Conservation (phyloP, 2,329 filamentous ascomycete species). For the Aspergillus quadrilineatus region DNA sequence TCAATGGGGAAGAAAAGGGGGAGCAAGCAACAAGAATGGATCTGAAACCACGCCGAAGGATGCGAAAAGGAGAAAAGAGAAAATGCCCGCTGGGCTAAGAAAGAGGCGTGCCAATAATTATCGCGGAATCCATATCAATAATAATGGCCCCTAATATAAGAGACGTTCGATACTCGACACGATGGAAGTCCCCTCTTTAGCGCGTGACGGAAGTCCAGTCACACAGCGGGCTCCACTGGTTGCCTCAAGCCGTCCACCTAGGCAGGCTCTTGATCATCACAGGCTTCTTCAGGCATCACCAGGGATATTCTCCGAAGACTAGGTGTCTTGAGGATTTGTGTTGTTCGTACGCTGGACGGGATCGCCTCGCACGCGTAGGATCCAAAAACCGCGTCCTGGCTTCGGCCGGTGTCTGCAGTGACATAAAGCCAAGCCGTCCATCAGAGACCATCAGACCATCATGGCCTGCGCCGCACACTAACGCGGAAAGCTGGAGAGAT, state of each 20-base stretch:
- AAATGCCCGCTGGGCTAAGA: neutral
- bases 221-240: constrained; percentile 13
- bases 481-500: neutral
- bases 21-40: constrained; percentile 12
- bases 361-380: neutral
- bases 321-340: neutral
- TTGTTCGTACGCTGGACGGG: neutral
- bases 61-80: constrained; percentile 9
- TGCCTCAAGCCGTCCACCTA: neutral
- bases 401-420: neutral
- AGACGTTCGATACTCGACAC: neutral
- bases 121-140: neutral
- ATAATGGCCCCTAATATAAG: neutral
- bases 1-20: constrained; percentile 10
- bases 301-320: neutral
- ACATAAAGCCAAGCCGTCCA: neutral
- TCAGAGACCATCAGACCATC: constrained; percentile 13
- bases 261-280: too few species aligned
- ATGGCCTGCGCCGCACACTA: too few species aligned
- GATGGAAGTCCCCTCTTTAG: constrained; percentile 2
- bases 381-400: neutral
- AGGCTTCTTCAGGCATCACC: too few species aligned
- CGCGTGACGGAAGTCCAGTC: constrained; percentile 13
- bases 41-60: constrained; percentile 10
- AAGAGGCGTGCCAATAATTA: constrained; percentile 5